Base-by-base conservation (phyloP, 176 grass and related monocot genomes). In the Secale cereale region DNA sequence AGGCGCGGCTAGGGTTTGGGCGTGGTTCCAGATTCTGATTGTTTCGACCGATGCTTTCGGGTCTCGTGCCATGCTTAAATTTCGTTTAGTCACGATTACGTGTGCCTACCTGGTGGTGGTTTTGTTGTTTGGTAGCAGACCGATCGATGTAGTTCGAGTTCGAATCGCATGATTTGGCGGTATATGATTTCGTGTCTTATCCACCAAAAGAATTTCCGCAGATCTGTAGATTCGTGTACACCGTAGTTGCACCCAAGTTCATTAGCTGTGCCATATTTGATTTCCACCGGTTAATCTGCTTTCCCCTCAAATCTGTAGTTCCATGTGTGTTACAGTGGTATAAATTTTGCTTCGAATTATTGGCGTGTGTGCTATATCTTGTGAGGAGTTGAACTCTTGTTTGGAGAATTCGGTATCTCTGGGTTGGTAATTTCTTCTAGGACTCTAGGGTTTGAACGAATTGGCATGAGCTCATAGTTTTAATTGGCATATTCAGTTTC, bases 1-100 rank as follows among this genome's bases (percentile, higher is more conserved):
- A 4, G 8, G 22, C 22, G 48, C 28, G 30, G 23, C 54, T 86
- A 86, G 78, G 78, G 78, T 89, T 89, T 81, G 36, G 1, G 78
- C 4, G 27, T 7, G 0, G 14, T 63, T 80, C 12, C 65, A 35
- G 1, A 23, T 3, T 41, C 8, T 13, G 26, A 20, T 80, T 2
- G 32, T 27, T 73, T 73, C 6, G 70, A 16, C 4, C 10, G 6
- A 19, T 81, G 28, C 12, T 23, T 32, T 39, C 0, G 5, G n/a
- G 30, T 25, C 39, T 30, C 15, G 0, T 41, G 0, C 22, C 19
- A 0, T 72, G 28, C n/a, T 85, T 70, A 52, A 7, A 37, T 69
- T 0, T 39, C 1, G 7, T 0, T 36, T 62, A 6, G 0, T 15
- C 15, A 14, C 30, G 13, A 45, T 1, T 32, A 26, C 10, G 6